Evolutionary conservation across 2,329 filamentous ascomycete species (phyloP), one percentile per base, ranked within the genome.

Genomic region (Phyllosticta capitalensis): DNA sequence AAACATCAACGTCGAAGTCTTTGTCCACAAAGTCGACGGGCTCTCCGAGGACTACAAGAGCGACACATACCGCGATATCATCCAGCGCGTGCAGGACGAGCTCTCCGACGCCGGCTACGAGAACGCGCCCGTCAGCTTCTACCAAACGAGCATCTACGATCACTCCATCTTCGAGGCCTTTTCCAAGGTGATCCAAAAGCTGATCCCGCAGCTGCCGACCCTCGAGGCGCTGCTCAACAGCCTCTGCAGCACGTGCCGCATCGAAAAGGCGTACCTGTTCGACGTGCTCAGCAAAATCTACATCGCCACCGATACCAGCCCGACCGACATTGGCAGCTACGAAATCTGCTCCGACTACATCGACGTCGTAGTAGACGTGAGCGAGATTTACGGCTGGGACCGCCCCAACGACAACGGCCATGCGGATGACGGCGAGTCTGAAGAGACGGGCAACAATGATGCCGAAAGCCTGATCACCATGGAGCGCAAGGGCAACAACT

Each of bases 261-360:
- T 99, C 71, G 92, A 97, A 72, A 99, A 99, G 75, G 92, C 92
- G 3, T 99, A 99, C 72, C 84, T 99, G 6, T 99, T 99, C 71
- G 95, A 99, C 70, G 92, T 97, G 9, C 83, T 95, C 66, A 95
- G 90, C 75, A 99, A 99, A 77, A 96, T 99, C 63, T 99, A 99
- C 76, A 95, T 99, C 66, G 94, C 94, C 0, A 96, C 92, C 5
- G 94, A 99, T 72, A 94, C 88, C 28, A 88, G 89, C 48, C 92
- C 92, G 0, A 90, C 92, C 30, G 92, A 97, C 69, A 94, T 96
- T 81, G 88, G 89, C 50, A 92, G 89, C 71, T 99, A 99, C 73
- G 94, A 97, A 76, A 95, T 97, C 69, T 99, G 94, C 76, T 95
- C 90, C 55, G 94, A 99, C 71, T 97, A 96, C 71, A 96, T 99